phyloP scores from a whole-genome alignment of 495 filamentous ascomycete genomes.

The Penicillium cataractarum region DNA sequence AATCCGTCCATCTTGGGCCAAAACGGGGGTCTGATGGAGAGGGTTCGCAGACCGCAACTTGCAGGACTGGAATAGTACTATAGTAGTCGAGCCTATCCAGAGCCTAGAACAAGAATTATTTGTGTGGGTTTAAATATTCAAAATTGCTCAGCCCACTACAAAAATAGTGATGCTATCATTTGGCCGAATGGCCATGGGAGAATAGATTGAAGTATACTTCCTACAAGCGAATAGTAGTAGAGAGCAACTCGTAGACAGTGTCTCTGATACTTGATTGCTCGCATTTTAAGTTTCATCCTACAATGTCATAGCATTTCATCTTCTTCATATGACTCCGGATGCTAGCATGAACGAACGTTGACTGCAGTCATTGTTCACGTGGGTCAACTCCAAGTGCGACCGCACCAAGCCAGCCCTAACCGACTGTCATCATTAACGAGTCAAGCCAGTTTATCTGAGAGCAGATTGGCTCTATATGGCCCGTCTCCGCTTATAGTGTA shows the following conservation, averaged over 20 bases:
- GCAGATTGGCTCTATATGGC: constrained; percentile 6
- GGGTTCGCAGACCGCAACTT: constrained; percentile 46
- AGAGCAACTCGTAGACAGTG: neutral
- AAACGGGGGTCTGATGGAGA: constrained; percentile 25
- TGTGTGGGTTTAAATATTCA: constrained; percentile 4
- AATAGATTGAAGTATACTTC: neutral
- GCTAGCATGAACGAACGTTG: constrained; percentile 1
- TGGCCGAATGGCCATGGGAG: neutral
- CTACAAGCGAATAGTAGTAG: neutral
- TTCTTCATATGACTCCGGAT: neutral
- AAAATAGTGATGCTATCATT: constrained; percentile 12
- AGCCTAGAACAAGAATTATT: neutral
- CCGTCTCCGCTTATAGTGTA: neutral
- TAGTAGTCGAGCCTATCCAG: constrained; percentile 6
- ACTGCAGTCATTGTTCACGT: neutral
- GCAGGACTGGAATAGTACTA: constrained; percentile 1
- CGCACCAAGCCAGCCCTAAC: constrained; percentile 11
- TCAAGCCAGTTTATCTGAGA: neutral
- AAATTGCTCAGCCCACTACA: constrained; percentile 9
- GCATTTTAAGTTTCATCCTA: neutral
- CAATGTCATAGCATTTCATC: neutral
- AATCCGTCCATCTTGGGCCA: constrained; percentile 33
- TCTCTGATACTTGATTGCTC: neutral
- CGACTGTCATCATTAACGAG: neutral
- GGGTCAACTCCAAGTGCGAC: constrained; percentile 8